Conservation (phyloP, 306 rosid species). For the Cucurbita pepo region DNA sequence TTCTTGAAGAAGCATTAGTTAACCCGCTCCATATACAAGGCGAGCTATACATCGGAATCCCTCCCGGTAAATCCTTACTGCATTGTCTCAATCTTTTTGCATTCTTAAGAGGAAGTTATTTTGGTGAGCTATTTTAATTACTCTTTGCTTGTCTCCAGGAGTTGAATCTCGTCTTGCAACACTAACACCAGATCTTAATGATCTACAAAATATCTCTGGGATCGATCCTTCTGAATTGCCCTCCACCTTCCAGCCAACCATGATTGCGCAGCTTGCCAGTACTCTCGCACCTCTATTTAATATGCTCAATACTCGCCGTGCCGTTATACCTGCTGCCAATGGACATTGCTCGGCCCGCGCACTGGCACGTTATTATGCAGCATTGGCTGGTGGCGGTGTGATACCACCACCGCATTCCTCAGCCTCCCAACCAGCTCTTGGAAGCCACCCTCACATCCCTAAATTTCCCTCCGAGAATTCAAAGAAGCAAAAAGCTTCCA, state of each 20-base stretch:
- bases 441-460: slow-evolving; percentile 82
- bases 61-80: slow-evolving; percentile 55
- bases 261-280: slow-evolving; percentile 31
- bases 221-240: slow-evolving; percentile 45
- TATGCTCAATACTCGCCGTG: slow-evolving; percentile 61
- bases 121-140: not conserved
- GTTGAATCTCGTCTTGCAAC: slow-evolving; percentile 94
- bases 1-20: slow-evolving; percentile 83
- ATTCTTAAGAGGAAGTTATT: not conserved
- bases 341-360: slow-evolving; percentile 96
- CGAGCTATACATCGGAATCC: slow-evolving; percentile 85
- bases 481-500: slow-evolving; percentile 18
- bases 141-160: slow-evolving; percentile 25
- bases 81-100: not conserved
- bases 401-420: slow-evolving; percentile 75
- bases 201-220: slow-evolving; percentile 34
- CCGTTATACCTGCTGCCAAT: slow-evolving; percentile 85
- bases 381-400: slow-evolving; percentile 66
- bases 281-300: slow-evolving; percentile 46
- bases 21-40: slow-evolving; percentile 78
- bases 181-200: slow-evolving; percentile 46
- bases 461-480: slow-evolving; percentile 34
- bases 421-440: slow-evolving; percentile 54
- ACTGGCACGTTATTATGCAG: slow-evolving; percentile 88
- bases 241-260: slow-evolving; percentile 52